These are phyloP conservation scores for Neurospora sp. DNA, from an alignment of 495 filamentous ascomycete genomes.

Conservation along the genomic window DNA sequence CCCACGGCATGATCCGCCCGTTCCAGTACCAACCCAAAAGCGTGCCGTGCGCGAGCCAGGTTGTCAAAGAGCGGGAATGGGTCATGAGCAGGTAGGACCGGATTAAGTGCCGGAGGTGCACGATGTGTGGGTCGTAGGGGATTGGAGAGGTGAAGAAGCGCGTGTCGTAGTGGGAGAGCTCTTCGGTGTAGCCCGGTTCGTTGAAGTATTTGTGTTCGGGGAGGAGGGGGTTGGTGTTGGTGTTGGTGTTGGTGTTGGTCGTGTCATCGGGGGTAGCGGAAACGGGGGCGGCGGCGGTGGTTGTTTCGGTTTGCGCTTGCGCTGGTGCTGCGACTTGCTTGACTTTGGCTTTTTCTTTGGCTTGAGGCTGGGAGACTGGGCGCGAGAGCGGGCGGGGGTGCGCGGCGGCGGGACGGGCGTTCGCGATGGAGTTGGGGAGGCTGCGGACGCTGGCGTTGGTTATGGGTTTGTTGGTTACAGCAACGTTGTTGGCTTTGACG, in stretches of 20 bases:
- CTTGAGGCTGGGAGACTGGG: background rate
- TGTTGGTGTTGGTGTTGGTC: background rate
- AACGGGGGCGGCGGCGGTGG: background rate
- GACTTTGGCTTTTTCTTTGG: background rate
- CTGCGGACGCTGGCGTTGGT: background rate
- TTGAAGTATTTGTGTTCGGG: slow-evolving; percentile 35
- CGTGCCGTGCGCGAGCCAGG: slow-evolving; percentile 84
- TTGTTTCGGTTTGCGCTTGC: background rate
- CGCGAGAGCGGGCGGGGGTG: background rate
- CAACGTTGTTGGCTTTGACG: background rate
- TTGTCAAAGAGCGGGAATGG: slow-evolving; percentile 56
- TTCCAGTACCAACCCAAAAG: slow-evolving; percentile 92
- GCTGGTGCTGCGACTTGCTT: background rate
- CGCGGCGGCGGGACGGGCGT: background rate
- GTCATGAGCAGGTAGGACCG: slow-evolving; percentile 53
- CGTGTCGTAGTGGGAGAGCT: slow-evolving; percentile 60
- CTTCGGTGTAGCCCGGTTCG: slow-evolving; percentile 48
- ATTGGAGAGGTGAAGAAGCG: slow-evolving; percentile 55
- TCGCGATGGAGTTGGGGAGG: background rate
- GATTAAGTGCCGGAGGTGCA: slow-evolving; percentile 57
- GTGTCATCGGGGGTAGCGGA: background rate
- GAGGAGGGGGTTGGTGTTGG: background rate
- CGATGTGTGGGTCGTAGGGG: slow-evolving; percentile 51
- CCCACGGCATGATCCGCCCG: slow-evolving; percentile 75
- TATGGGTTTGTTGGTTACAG: background rate